Evolutionary conservation across 768 basidiomycete genomes (phyloP), one percentile per base, ranked within the genome.

Genomic region (Chalciporus chontae): DNA sequence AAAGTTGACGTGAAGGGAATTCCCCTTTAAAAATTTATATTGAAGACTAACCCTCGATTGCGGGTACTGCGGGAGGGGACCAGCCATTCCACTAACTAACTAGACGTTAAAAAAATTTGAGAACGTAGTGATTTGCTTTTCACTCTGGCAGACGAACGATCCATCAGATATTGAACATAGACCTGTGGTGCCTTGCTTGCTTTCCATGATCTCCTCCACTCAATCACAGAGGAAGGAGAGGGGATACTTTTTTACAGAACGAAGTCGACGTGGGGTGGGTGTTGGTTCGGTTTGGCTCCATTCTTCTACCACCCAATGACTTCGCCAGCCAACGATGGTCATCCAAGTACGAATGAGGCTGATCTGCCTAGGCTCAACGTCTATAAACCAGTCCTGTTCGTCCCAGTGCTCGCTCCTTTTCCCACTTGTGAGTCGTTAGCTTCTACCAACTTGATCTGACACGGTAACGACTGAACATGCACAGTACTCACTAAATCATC

Each of bases 351-450:
- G 32, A 34, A 15, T 4, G 32, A n/a, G 3, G 15, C 15, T 15
- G 32, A 34, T 34, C 32, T 34, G 15, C 15, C 5, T 4, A 9
- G 14, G 2, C 15, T 11, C 32, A n/a, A 32, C 26, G 45, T 45
- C 51, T 63, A 52, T 36, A 59, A 45, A 3, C 23, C 37, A 0
- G 26, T 29, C 27, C 21, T 38, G 27, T 11, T 36, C 27, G 17
- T 32, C 29, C 26, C 42, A 60, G 36, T 47, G 44, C 17, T 24
- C 23, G 5, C 19, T 21, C 23, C 36, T 8, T 36, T n/a, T 5
- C 29, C 8, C 29, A n/a, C 1, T 14, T 27, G 58, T 52, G 45
- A 53, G 58, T 39, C 17, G 5, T 31, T 5, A n/a, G n/a, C n/a
- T n/a, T 17, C 21, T 19, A 24, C 24, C 24, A 24, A 3, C 24